Conservation (phyloP, 257 asterid species). For the Solanum stenotomum region DNA sequence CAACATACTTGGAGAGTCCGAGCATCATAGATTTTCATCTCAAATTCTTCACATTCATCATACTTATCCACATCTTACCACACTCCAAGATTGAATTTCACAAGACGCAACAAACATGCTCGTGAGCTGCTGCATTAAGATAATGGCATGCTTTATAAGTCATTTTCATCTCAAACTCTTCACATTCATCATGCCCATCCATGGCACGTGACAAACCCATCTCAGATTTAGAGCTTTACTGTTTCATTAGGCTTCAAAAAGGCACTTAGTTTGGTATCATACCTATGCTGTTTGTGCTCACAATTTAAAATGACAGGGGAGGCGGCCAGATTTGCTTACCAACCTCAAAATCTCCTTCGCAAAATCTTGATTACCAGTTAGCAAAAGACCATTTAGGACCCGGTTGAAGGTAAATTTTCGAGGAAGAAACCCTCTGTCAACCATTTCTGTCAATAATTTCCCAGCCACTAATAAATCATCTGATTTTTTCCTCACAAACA, state of each 20-base stretch:
- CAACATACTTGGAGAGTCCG: neutral
- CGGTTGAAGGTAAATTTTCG: slow-evolving; percentile 66
- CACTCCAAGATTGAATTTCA: neutral
- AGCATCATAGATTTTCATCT: neutral
- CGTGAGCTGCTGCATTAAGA: neutral
- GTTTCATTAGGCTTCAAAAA: neutral
- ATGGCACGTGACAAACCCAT: neutral
- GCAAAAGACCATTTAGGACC: slow-evolving; percentile 75
- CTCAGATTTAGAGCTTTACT: neutral
- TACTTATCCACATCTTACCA: neutral
- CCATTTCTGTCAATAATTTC: slow-evolving; percentile 75
- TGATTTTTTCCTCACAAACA: slow-evolving; percentile 75
- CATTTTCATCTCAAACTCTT: neutral
- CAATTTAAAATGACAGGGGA: slow-evolving; percentile 56
- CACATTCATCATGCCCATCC: neutral
- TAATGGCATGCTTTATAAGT: neutral
- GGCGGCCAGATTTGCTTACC: slow-evolving; percentile 42
- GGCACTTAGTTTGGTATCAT: neutral
- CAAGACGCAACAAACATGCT: neutral
- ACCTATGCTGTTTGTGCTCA: slow-evolving; percentile 7
- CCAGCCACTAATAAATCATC: slow-evolving; percentile 77
- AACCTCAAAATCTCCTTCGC: slow-evolving; percentile 66
- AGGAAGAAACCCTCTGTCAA: slow-evolving; percentile 76
- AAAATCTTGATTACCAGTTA: slow-evolving; percentile 81
- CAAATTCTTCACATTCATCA: neutral